Evolutionary conservation across 805 yeast genomes (phyloP).

Genomic region (Cephaloascus albidus): DNA sequence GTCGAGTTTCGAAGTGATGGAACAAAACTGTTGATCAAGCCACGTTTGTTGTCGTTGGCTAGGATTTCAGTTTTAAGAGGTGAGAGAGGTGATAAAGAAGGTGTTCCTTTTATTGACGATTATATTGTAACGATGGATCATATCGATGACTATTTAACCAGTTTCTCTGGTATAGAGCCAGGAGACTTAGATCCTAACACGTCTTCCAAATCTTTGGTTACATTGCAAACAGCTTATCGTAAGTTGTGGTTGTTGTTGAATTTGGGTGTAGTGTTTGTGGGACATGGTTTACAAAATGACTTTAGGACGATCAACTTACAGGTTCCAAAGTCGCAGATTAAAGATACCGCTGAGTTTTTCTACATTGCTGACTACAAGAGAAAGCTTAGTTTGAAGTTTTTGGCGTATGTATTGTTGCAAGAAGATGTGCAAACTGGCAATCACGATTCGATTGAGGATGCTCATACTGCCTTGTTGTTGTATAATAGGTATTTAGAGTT

Average conservation of each 20-base stretch:
- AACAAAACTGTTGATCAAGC: conserved; percentile 55
- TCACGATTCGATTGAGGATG: conserved; percentile 97
- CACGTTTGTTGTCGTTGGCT: conserved; percentile 72
- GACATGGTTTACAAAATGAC: conserved; percentile 88
- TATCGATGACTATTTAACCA: conserved; percentile 80
- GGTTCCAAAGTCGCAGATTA: conserved; percentile 76
- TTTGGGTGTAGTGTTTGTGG: conserved; percentile 85
- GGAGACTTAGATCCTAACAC: conserved; percentile 74
- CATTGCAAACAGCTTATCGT: conserved; percentile 76
- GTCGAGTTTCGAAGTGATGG: conserved; percentile 75
- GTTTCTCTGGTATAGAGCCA: conserved; percentile 86
- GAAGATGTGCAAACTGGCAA: conserved; percentile 83
- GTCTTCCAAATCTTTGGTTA: conserved; percentile 64
- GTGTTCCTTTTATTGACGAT: conserved; percentile 86
- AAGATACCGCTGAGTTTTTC: conserved; percentile 81
- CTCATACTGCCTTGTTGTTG: conserved; percentile 71
- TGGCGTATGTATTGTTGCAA: conserved; percentile 70
- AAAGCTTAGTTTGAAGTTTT: conserved; percentile 72
- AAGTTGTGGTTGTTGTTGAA: conserved; percentile 85
- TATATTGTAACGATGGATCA: conserved; percentile 67
- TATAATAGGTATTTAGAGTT: conserved; percentile 68
- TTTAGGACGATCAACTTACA: conserved; percentile 88
- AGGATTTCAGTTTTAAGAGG: conserved; percentile 82
- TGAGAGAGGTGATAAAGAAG: conserved; percentile 52
- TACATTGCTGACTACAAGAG: conserved; percentile 69